These are phyloP conservation scores for Heterobasidion parviporum DNA, from an alignment of 1,284 basidiomycete genomes.

Conservation along the genomic window DNA sequence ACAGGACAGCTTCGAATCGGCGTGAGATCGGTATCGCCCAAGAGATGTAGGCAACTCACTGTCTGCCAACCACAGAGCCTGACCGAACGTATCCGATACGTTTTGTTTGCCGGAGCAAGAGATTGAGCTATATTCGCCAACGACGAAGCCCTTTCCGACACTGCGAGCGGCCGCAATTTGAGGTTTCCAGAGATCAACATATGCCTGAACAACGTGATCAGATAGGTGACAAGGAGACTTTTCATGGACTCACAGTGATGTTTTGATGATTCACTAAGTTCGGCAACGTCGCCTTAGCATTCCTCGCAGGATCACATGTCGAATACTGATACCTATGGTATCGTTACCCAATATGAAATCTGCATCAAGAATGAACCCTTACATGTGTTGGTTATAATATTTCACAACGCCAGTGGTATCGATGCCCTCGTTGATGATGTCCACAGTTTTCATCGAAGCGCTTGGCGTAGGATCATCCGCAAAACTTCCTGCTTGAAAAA, in stretches of 20 bases:
- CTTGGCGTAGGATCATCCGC: slow-evolving; percentile 21
- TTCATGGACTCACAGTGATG: slow-evolving; percentile 19
- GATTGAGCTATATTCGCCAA: slow-evolving; percentile 28
- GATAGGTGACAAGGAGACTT: background rate
- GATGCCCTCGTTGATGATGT: slow-evolving; percentile 22
- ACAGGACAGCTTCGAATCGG: slow-evolving; percentile 20
- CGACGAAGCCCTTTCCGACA: slow-evolving; percentile 23
- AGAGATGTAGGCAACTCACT: slow-evolving; percentile 13
- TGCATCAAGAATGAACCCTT: slow-evolving; percentile 2
- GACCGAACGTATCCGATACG: slow-evolving; percentile 28
- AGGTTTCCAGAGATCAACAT: slow-evolving; percentile 27
- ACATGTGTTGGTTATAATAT: slow-evolving; percentile 26
- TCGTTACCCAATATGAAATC: background rate
- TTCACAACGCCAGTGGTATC: slow-evolving; percentile 21
- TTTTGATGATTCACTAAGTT: slow-evolving; percentile 26
- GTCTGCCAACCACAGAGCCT: slow-evolving; percentile 27
- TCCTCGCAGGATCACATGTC: slow-evolving; percentile 26
- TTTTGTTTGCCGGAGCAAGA: slow-evolving; percentile 29
- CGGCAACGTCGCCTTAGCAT: slow-evolving; percentile 25
- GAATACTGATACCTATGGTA: slow-evolving; percentile 26
- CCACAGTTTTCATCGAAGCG: slow-evolving; percentile 23
- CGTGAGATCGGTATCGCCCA: background rate
- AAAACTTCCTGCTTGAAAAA: slow-evolving; percentile 25
- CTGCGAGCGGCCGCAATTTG: slow-evolving; percentile 25
- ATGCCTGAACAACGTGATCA: slow-evolving; percentile 13